These are phyloP conservation scores for Cryptococcus hybrid DNA, from an alignment of 1,284 basidiomycete species.

Conservation along the genomic window DNA sequence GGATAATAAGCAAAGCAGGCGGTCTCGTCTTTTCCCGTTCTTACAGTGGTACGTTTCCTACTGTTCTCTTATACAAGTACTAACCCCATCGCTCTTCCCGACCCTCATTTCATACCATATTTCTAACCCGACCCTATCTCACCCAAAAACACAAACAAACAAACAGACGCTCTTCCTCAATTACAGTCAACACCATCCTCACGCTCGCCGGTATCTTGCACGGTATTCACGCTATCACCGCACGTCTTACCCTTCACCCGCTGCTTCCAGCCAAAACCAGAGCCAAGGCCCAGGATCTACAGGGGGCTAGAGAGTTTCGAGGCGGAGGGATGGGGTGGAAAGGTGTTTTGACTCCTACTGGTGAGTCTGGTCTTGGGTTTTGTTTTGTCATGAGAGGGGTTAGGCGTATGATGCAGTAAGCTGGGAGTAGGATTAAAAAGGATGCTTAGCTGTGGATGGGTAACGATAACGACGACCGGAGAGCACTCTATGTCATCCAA, in stretches of 20 bases:
- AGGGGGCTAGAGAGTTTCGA: conserved; percentile 87
- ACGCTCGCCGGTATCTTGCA: conserved; percentile 96
- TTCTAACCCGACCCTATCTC: neutral
- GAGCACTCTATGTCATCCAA: neutral
- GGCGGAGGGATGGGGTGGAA: conserved; percentile 64
- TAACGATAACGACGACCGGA: no score
- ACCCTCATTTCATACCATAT: no score
- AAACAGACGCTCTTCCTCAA: conserved; percentile 75
- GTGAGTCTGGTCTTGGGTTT: conserved; percentile 54
- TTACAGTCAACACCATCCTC: conserved; percentile 94
- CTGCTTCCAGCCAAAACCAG: neutral
- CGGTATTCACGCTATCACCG: conserved; percentile 97
- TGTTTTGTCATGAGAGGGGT: neutral
- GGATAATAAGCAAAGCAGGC: conserved; percentile 98
- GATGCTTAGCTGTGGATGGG: neutral
- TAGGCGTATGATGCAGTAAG: no score
- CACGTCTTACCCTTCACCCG: conserved; percentile 70
- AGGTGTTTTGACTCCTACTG: conserved; percentile 80
- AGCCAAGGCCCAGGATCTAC: conserved; percentile 6
- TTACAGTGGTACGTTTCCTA: conserved; percentile 56
- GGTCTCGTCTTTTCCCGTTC: conserved; percentile 92
- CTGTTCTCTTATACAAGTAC: neutral
- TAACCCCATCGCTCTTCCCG: no score
- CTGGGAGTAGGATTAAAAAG: neutral
- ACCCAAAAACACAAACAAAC: neutral